Evolutionary conservation across 345 rosid species (phyloP).

Genomic region (Corchorus olitorius): DNA sequence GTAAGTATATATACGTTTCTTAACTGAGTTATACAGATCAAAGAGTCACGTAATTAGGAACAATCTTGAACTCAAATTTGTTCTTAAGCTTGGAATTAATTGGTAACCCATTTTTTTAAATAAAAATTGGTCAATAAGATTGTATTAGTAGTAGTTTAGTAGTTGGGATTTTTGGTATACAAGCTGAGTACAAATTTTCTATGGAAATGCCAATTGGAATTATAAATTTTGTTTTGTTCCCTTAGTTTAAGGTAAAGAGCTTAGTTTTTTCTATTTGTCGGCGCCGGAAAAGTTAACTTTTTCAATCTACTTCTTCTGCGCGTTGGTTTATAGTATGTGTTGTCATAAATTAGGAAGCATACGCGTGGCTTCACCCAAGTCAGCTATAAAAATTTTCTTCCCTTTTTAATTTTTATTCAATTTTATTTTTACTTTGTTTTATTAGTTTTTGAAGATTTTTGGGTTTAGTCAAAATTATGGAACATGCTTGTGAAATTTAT

Average conservation of each 20-base stretch:
- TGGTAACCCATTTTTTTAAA: not conserved
- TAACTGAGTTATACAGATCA: not conserved
- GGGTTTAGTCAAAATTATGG: not conserved
- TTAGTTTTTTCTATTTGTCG: constrained; percentile 28
- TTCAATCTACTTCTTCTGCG: constrained; percentile 11
- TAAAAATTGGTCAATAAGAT: not conserved
- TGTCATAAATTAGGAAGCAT: constrained; percentile 27
- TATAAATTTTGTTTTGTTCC: not conserved
- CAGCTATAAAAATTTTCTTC: not conserved
- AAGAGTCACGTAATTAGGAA: not conserved
- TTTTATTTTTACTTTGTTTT: not conserved
- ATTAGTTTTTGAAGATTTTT: not conserved
- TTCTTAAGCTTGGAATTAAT: not conserved
- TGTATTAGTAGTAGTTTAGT: not conserved
- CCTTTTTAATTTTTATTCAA: not conserved
- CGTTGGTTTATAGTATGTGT: constrained; percentile 1
- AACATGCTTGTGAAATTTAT: not conserved
- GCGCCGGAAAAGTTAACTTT: constrained; percentile 37
- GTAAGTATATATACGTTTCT: too few species aligned
- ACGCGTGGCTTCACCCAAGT: not conserved
- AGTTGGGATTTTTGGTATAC: not conserved
- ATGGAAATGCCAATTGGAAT: constrained; percentile 3
- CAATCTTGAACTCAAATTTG: not conserved
- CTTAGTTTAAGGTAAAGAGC: not conserved
- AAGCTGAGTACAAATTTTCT: constrained; percentile 29